phyloP scores from a whole-genome alignment of 371 early-diverging fungal species.

The Mucor plumbeus region DNA sequence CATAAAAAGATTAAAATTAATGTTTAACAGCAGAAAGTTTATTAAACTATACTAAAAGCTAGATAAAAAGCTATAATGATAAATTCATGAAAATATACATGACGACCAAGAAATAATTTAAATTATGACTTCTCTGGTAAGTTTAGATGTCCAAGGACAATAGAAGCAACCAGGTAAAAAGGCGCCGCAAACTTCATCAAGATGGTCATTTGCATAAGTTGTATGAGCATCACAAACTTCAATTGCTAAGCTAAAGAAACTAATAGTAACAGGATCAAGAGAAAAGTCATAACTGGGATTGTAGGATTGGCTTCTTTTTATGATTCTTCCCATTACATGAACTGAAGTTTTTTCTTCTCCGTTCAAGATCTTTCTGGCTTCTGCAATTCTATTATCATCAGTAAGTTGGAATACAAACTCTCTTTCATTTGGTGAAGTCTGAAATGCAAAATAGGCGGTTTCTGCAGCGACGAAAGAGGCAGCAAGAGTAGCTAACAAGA shows the following conservation, averaged over 20 bases:
- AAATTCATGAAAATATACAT: too few relatives aligned
- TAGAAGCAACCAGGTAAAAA: constrained; percentile 10
- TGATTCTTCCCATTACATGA: constrained; percentile 8
- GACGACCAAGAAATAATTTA: too few relatives aligned
- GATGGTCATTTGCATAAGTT: neutral
- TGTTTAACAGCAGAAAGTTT: too few relatives aligned
- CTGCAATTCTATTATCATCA: neutral
- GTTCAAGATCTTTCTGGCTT: neutral
- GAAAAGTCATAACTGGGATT: neutral
- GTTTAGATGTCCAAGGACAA: neutral
- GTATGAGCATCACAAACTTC: constrained; percentile 3
- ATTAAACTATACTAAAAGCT: too few relatives aligned
- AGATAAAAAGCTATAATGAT: too few relatives aligned
- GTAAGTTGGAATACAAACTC: constrained; percentile 4
- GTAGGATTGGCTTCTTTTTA: neutral
- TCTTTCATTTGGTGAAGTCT: too few relatives aligned
- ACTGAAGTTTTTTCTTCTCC: neutral
- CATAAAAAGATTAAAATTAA: too few relatives aligned
- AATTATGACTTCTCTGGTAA: neutral
- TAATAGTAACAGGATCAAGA: neutral
- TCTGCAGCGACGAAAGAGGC: constrained; percentile 5
- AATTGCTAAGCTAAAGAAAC: neutral
- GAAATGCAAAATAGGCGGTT: constrained; percentile 2
- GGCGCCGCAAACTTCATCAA: constrained; percentile 12
- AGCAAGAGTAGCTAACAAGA: neutral